These are phyloP conservation scores for Penicillium crustosum DNA, from an alignment of 2,329 filamentous ascomycete genomes.

Conservation along the genomic window DNA sequence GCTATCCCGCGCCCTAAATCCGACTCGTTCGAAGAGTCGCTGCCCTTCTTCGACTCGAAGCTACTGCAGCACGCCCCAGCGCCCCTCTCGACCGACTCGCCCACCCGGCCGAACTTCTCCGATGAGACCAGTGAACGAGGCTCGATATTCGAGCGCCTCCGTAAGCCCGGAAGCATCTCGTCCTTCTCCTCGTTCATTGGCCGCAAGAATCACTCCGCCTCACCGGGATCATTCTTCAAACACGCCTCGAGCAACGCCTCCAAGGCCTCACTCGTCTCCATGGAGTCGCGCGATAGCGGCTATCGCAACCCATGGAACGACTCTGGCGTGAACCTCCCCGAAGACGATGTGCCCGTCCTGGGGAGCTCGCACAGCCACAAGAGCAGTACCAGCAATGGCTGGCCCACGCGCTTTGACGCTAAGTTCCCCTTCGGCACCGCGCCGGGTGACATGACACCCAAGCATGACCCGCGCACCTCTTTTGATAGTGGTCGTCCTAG, in stretches of 20 bases:
- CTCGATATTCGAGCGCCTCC: slow-evolving; percentile 84
- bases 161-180: slow-evolving; percentile 91
- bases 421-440: slow-evolving; percentile 63
- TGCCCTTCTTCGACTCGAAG: slow-evolving; percentile 97
- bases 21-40: slow-evolving; percentile 94
- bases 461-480: slow-evolving; percentile 79
- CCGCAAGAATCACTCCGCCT: slow-evolving; percentile 89
- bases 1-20: slow-evolving; percentile 98
- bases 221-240: slow-evolving; percentile 87
- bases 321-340: slow-evolving; percentile 88
- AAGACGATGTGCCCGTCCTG: slow-evolving; percentile 67
- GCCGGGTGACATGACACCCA: slow-evolving; percentile 78
- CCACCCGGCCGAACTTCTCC: slow-evolving; percentile 78
- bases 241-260: slow-evolving; percentile 84
- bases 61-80: slow-evolving; percentile 88
- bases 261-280: slow-evolving; percentile 91
- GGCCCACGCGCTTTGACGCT: slow-evolving; percentile 57
- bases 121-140: slow-evolving; percentile 78
- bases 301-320: slow-evolving; percentile 99
- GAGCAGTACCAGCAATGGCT: slow-evolving; percentile 61
- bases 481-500: slow-evolving; percentile 89
- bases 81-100: slow-evolving; percentile 78
- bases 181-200: slow-evolving; percentile 96
- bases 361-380: slow-evolving; percentile 61
- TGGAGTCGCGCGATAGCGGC: slow-evolving; percentile 91